A percentile compares a stretch with the other conserved stretches of the same genome.
Evolutionary conservation across 768 basidiomycete species (phyloP).

Genomic region (Mycena olivaceomarginata): DNA sequence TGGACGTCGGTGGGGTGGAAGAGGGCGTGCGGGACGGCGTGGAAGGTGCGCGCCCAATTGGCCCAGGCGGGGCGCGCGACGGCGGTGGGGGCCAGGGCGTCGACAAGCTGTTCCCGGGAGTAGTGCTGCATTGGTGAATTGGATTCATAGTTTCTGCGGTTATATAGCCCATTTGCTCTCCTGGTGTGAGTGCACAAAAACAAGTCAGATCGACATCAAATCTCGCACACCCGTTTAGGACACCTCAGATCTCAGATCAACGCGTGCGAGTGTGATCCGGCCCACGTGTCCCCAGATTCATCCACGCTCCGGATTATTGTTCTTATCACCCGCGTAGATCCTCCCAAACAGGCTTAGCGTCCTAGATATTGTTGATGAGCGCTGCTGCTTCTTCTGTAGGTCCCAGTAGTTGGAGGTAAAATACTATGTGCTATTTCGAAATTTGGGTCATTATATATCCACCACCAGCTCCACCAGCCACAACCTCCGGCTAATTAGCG

Average conservation of each 20-base stretch:
- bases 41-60: conserved; percentile 94
- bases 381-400: too few relatives aligned
- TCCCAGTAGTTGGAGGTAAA: too few relatives aligned
- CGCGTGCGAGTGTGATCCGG: background rate
- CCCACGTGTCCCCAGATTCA: background rate
- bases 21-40: conserved; percentile 79
- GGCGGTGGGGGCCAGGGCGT: conserved; percentile 74
- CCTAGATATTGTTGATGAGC: too few relatives aligned
- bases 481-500: too few relatives aligned
- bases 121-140: background rate
- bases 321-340: too few relatives aligned
- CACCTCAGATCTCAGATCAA: background rate
- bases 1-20: conserved; percentile 85
- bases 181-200: background rate
- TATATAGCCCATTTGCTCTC: too few relatives aligned
- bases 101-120: conserved; percentile 70
- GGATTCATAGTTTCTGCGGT: too few relatives aligned
- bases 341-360: too few relatives aligned
- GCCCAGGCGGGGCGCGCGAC: conserved; percentile 61
- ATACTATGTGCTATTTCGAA: too few relatives aligned
- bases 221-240: background rate
- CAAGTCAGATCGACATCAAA: background rate
- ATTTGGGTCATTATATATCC: too few relatives aligned
- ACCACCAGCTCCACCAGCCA: too few relatives aligned
- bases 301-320: too few relatives aligned